These are phyloP conservation scores for Aspergillus fijiensis DNA, from an alignment of 2,329 filamentous ascomycete genomes.

Conservation along the genomic window DNA sequence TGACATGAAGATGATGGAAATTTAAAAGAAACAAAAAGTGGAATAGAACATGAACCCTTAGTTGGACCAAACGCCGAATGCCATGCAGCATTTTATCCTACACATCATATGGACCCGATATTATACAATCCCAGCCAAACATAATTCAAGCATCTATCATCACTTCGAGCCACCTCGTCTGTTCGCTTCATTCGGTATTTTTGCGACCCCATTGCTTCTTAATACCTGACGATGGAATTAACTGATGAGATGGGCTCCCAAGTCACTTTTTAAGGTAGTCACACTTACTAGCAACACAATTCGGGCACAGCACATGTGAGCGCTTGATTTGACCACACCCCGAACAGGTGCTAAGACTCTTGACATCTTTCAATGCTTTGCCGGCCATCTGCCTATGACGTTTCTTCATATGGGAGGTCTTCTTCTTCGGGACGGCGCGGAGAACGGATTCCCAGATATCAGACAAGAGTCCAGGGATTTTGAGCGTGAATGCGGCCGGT, in stretches of 20 bases:
- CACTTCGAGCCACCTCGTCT: conserved; percentile 10
- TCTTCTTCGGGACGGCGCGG: conserved; percentile 95
- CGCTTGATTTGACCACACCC: conserved; percentile 85
- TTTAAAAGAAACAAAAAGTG: conserved; percentile 7
- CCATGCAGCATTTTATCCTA: conserved; percentile 37
- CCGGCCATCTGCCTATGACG: conserved; percentile 90
- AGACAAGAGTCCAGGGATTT: conserved; percentile 67
- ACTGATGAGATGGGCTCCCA: conserved; percentile 3
- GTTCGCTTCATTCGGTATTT: conserved; percentile 29
- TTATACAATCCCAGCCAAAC: conserved; percentile 17
- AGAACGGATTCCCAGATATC: conserved; percentile 92
- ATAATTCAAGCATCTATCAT: conserved; percentile 5
- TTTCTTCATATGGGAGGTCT: conserved; percentile 96
- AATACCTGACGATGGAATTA: conserved; percentile 38
- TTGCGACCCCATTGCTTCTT: conserved; percentile 46
- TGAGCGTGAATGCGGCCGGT: conserved; percentile 59
- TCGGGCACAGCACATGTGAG: conserved; percentile 82
- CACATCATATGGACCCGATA: conserved; percentile 25
- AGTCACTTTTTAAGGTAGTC: background rate
- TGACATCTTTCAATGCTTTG: conserved; percentile 90
- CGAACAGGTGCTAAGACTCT: conserved; percentile 80
- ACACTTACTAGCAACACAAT: conserved; percentile 76
- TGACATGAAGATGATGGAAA: background rate
- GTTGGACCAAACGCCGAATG: conserved; percentile 38
- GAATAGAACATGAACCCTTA: conserved; percentile 17